Evolutionary conservation across 2,329 filamentous ascomycete genomes (phyloP), one percentile per base, ranked within the genome.

Genomic region (Aspergillus pseudotamarii): DNA sequence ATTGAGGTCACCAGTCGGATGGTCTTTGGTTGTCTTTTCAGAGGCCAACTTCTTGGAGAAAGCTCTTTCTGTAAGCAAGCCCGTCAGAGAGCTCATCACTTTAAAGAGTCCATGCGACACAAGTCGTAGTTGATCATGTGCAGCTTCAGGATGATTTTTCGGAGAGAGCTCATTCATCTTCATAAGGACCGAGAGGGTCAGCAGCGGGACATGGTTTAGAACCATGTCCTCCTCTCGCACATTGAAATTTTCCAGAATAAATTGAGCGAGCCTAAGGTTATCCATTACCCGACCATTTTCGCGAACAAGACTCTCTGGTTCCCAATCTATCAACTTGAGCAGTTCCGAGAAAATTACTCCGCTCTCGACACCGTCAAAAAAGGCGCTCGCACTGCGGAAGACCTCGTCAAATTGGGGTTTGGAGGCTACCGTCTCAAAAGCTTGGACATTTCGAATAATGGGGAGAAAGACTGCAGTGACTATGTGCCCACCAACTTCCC

Each of bases 301-400:
- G 38, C 73, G 72, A 36, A 73, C 80, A n/a, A 86, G 82, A 69
- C 88, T 84, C 1, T 84, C 83, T 30, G 79, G 61, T 54, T 81
- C 75, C 21, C 81, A 80, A 36, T 81, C 78, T 63, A 95, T 81
- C 48, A 95, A 83, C 14, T 87, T 82, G 61, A 92, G 81, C 61
- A 97, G 84, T 73, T 96, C 92, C 55, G 90, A 89, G 83, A 96
- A 99, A 54, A 99, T 97, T 23, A 98, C 83, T 9, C 91, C 91
- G 71, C 94, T 96, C 78, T 99, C 95, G 45, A 98, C 94, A 6
- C 94, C 94, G 74, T 99, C 95, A 69, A 99, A 99, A 79, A 99
- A 99, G 46, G 95, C 90, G 73, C 91, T 96, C 6, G 94, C 95
- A 74, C 94, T 98, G 69, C 92, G 89, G 68, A 98, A 85, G 3